Evolutionary conservation across 2,329 filamentous ascomycete species (phyloP), one percentile per base, ranked within the genome.

Genomic region (Endoconidiophora laricicola): DNA sequence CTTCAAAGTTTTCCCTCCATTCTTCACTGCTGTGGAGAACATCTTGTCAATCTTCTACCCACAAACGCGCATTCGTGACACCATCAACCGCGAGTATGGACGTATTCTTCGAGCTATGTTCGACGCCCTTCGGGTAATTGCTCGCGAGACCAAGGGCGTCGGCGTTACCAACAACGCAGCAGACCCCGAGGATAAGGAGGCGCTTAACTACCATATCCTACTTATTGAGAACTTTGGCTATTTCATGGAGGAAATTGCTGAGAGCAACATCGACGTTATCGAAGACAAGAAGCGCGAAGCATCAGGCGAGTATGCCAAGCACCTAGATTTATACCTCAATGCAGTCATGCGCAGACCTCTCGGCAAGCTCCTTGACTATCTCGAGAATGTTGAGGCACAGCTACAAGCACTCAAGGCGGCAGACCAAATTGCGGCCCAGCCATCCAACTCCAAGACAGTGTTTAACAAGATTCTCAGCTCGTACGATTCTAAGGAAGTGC

Each of bases 211-310:
- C 66, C 88, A 96, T 64, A 94, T 98, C 59, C 73, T 96, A 33
- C 73, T 96, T 49, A 96, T 98, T 57, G 90, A 98, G 65, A 98
- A 98, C 64, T 95, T 95, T 87, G 93, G 95, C 61, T 87, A 94
- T 65, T 96, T 94, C 66, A 71, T 91, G 9, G 88, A 96, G 62
- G 88, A 95, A 63, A 83, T 94, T 6, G 47, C 53, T 26, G 86
- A 94, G 57, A 72, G 81, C 14, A 73, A 76, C 37, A 78, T 91
- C 55, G 74, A 83, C 6, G 78, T 94, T 1, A 73, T 96, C 3
- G 79, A 85, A 54, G 79, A 85, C 57, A 95, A 88, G 85, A 83
- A 80, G 60, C 76, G 80, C 38, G 81, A 82, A 52, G 91, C 90
- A 1, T 70, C 75, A 29, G 72, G 78, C 43, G 87, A 94, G 65